phyloP scores from a whole-genome alignment of 2,329 filamentous ascomycete species.

The Xylaria sp. region DNA sequence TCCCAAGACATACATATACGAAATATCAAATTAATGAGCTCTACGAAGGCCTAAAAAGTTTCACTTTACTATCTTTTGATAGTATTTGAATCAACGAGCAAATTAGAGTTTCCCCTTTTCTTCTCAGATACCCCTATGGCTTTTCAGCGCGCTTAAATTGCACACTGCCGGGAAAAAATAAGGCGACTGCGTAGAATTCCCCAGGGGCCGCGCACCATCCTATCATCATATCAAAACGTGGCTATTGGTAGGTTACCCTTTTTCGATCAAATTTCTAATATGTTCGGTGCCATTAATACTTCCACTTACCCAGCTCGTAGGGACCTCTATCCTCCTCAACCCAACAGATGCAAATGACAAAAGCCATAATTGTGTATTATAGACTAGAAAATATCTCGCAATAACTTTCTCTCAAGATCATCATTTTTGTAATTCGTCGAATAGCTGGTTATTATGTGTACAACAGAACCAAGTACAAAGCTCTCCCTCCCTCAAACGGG shows the following conservation, averaged over 20 bases:
- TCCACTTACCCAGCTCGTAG: too few species aligned
- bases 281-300: too few species aligned
- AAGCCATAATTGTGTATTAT: neutral
- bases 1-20: conserved; percentile 5
- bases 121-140: neutral
- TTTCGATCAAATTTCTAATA: too few species aligned
- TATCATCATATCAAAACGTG: too few species aligned
- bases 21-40: neutral
- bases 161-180: neutral
- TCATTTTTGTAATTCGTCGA: neutral
- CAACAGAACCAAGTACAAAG: neutral
- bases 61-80: neutral
- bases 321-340: too few species aligned
- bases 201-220: too few species aligned
- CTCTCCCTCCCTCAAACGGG: neutral
- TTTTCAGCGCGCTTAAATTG: neutral
- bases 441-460: neutral
- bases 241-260: too few species aligned
- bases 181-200: neutral
- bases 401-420: neutral
- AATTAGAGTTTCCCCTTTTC: neutral
- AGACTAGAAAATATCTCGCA: neutral
- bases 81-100: neutral
- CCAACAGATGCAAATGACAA: neutral
- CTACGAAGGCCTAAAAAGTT: neutral